Evolutionary conservation across 2,329 filamentous ascomycete species (phyloP).

Genomic region (Botrytis galanthina): DNA sequence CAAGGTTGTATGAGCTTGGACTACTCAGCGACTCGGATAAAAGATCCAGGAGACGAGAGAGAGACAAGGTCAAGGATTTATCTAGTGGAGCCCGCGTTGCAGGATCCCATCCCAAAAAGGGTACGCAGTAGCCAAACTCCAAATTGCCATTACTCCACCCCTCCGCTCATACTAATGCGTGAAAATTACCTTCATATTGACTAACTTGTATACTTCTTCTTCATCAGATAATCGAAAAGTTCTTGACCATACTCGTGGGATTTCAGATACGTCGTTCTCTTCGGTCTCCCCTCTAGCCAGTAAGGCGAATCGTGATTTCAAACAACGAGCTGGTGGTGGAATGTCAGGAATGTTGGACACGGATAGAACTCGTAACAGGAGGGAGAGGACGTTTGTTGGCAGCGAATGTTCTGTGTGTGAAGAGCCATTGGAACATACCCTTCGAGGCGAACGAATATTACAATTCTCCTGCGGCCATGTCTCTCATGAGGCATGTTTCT

Average conservation of each 20-base stretch:
- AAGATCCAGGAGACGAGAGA: conserved; percentile 35
- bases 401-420: conserved; percentile 95
- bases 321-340: conserved; percentile 35
- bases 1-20: conserved; percentile 38
- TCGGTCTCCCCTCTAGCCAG: conserved; percentile 22
- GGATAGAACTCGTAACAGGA: conserved; percentile 74
- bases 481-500: conserved; percentile 96
- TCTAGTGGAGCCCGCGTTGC: conserved; percentile 35
- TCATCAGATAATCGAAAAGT: conserved; percentile 21
- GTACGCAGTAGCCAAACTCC: conserved; percentile 31
- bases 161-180: conserved; percentile 23
- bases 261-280: conserved; percentile 19
- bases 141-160: conserved; percentile 26
- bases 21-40: conserved; percentile 34
- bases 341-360: conserved; percentile 69
- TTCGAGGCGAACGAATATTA: conserved; percentile 88
- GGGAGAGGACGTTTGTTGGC: conserved; percentile 93
- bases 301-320: conserved; percentile 29
- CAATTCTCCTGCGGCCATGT: conserved; percentile 98
- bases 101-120: conserved; percentile 35
- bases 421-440: conserved; percentile 91
- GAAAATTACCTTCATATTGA: conserved; percentile 16
- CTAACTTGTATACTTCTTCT: conserved; percentile 23
- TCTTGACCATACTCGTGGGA: conserved; percentile 21
- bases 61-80: conserved; percentile 31